phyloP scores from a whole-genome alignment of 176 grass and related monocot genomes.

The Metroxylon sagu region DNA sequence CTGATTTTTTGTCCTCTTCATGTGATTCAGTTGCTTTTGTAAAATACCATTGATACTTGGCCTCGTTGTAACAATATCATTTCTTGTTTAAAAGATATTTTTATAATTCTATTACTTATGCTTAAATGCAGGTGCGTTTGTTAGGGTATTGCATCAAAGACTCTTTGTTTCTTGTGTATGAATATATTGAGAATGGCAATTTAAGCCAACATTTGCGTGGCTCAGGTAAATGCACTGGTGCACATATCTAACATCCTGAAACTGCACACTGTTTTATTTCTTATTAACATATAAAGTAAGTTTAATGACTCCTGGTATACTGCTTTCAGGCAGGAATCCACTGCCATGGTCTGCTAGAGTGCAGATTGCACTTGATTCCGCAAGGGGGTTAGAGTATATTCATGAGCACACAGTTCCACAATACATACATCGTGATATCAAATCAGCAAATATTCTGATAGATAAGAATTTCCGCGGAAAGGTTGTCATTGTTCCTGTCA shows the following conservation, averaged over 20 bases:
- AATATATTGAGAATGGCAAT: conserved; percentile 28
- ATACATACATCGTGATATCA: conserved; percentile 29
- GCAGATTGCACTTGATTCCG: conserved; percentile 25
- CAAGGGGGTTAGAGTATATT: conserved; percentile 25
- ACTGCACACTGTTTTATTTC: no score
- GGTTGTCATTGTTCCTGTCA: conserved; percentile 1
- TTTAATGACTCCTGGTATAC: not conserved
- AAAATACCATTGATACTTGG: no score
- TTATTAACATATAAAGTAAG: no score
- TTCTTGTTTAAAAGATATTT: not conserved
- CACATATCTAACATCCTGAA: no score
- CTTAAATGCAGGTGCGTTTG: conserved; percentile 20
- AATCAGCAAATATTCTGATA: conserved; percentile 25
- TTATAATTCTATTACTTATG: not conserved
- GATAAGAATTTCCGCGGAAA: conserved; percentile 18
- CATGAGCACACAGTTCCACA: conserved; percentile 27
- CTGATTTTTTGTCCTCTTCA: no score
- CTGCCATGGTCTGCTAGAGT: conserved; percentile 17
- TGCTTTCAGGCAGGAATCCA: conserved; percentile 18
- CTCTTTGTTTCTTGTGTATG: conserved; percentile 28
- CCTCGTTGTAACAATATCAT: no score
- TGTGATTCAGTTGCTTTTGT: no score
- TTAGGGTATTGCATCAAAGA: conserved; percentile 19
- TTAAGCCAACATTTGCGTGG: conserved; percentile 26
- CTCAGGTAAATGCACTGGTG: conserved; percentile 8